Evolutionary conservation across 2,329 filamentous ascomycete genomes (phyloP).

Genomic region (Clonostachys solani): DNA sequence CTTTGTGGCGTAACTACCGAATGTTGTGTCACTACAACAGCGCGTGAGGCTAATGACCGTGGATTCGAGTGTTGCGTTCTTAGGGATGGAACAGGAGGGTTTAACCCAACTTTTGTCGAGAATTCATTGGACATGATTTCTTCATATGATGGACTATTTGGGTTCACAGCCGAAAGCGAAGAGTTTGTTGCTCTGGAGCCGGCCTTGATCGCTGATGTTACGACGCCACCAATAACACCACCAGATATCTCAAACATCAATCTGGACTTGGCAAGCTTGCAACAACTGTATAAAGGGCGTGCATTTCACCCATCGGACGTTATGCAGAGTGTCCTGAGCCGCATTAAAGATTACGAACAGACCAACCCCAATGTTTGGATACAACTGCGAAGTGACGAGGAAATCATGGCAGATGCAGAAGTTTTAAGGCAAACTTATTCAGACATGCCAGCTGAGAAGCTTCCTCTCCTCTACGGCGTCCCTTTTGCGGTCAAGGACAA

Average conservation of each 20-base stretch:
- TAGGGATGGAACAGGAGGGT: conserved; percentile 42
- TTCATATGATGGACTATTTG: conserved; percentile 46
- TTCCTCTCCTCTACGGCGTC: conserved; percentile 39
- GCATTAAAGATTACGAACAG: conserved; percentile 40
- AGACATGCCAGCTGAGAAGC: background rate
- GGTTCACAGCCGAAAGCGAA: conserved; percentile 34
- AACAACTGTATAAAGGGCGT: conserved; percentile 32
- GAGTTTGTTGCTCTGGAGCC: conserved; percentile 12
- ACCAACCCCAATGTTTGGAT: conserved; percentile 49
- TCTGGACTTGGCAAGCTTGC: conserved; percentile 20
- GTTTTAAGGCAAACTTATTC: background rate
- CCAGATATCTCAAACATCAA: background rate
- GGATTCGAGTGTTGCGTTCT: conserved; percentile 55
- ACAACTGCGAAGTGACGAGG: conserved; percentile 28
- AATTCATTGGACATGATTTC: conserved; percentile 44
- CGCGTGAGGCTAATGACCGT: conserved; percentile 54
- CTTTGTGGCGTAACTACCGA: conserved; percentile 56
- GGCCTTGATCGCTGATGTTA: conserved; percentile 6
- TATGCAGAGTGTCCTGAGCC: conserved; percentile 35
- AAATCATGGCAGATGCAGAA: background rate
- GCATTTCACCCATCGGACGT: conserved; percentile 33
- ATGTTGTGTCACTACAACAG: conserved; percentile 48
- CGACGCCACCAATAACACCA: background rate
- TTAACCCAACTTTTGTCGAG: conserved; percentile 37
- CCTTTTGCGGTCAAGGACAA: conserved; percentile 55